These are phyloP conservation scores for Pythium scleroteichum DNA, from an alignment of 352 stramenopile genomes.

Conservation along the genomic window DNA sequence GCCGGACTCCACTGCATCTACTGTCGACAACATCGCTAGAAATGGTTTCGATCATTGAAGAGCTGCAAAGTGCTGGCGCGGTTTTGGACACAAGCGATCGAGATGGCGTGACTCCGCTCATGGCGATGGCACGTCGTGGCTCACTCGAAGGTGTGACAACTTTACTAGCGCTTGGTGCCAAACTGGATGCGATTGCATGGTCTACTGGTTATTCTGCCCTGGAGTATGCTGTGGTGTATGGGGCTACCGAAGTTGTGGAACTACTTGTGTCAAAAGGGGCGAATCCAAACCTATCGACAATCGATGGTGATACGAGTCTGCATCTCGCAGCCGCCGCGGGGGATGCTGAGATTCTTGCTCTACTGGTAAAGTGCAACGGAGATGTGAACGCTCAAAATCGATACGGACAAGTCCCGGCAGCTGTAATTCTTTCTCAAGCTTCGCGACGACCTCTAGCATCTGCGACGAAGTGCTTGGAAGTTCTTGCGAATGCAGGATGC, in stretches of 20 bases:
- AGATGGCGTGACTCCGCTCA: constrained; percentile 73
- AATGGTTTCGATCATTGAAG: constrained; percentile 68
- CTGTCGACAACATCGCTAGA: constrained; percentile 40
- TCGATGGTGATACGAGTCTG: constrained; percentile 72
- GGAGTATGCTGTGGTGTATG: constrained; percentile 51
- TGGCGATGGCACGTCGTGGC: constrained; percentile 62
- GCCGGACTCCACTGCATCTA: constrained; percentile 67
- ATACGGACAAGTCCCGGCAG: constrained; percentile 64
- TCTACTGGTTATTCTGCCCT: constrained; percentile 74
- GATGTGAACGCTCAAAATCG: constrained; percentile 66
- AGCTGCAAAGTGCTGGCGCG: constrained; percentile 52
- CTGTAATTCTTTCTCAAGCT: constrained; percentile 49
- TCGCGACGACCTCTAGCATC: constrained; percentile 20
- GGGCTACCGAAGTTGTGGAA: constrained; percentile 54
- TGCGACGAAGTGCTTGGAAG: constrained; percentile 47
- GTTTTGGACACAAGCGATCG: constrained; percentile 64
- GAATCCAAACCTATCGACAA: constrained; percentile 56
- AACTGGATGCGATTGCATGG: constrained; percentile 66
- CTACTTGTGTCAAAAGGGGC: constrained; percentile 68
- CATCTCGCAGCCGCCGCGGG: constrained; percentile 57
- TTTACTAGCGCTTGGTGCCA: constrained; percentile 68
- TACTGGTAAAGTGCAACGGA: constrained; percentile 54
- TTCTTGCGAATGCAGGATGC: constrained; percentile 51
- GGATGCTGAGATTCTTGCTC: constrained; percentile 50
- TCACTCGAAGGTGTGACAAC: constrained; percentile 74